Percentiles rank a stretch among this genome's conserved stretches.
phyloP scores from a whole-genome alignment of 2,329 filamentous ascomycete species.

The Pseudocercospora macadamiae region DNA sequence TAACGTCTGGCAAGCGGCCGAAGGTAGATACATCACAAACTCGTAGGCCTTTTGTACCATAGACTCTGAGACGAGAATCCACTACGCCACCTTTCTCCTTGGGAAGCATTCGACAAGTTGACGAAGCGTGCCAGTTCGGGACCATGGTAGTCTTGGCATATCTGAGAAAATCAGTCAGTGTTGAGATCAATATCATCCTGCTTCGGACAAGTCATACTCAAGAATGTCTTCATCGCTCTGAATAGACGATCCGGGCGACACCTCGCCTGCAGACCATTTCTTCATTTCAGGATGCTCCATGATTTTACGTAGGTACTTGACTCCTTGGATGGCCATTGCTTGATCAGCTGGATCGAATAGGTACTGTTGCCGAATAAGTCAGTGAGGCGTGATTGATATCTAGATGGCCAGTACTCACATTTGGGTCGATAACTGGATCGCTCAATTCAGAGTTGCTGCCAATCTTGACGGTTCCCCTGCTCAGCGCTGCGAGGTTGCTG shows the following conservation, averaged over 20 bases:
- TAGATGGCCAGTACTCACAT: slow-evolving; percentile 6
- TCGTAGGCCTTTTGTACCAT: slow-evolving; percentile 28
- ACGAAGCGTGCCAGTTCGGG: slow-evolving; percentile 25
- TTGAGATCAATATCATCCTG: neutral
- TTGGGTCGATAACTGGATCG: slow-evolving; percentile 23
- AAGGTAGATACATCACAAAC: slow-evolving; percentile 30
- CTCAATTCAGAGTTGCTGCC: slow-evolving; percentile 11
- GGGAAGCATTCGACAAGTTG: slow-evolving; percentile 30
- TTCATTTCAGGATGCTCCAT: slow-evolving; percentile 20
- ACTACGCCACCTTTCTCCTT: slow-evolving; percentile 28
- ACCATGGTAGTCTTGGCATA: slow-evolving; percentile 22
- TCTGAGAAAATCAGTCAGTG: neutral
- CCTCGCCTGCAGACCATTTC: slow-evolving; percentile 22
- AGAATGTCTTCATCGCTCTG: slow-evolving; percentile 23
- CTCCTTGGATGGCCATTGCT: slow-evolving; percentile 23
- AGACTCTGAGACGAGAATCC: slow-evolving; percentile 27
- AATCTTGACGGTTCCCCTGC: slow-evolving; percentile 12
- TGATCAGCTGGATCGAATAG: slow-evolving; percentile 23
- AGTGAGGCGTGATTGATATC: neutral
- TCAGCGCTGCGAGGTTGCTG: slow-evolving; percentile 13
- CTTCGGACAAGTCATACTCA: slow-evolving; percentile 10
- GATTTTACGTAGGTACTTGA: slow-evolving; percentile 23
- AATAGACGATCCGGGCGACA: slow-evolving; percentile 13
- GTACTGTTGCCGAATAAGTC: slow-evolving; percentile 5
- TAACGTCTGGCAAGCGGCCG: slow-evolving; percentile 22